These are phyloP conservation scores for Astragalus membranaceus DNA, from an alignment of 306 rosid species.

Conservation along the genomic window DNA sequence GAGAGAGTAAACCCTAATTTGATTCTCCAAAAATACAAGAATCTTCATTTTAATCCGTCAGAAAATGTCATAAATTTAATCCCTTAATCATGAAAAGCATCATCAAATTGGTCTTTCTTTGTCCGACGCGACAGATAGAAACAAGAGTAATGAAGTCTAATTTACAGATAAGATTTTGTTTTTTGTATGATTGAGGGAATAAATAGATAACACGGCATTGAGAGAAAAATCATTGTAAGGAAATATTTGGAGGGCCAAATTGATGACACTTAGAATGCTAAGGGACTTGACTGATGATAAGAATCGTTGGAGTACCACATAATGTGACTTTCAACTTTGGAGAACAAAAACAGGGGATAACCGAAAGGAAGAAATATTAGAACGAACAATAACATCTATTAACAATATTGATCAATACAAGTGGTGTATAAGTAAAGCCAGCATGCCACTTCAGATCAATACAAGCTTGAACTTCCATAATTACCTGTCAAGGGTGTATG, in stretches of 20 bases:
- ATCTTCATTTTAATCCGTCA: neutral
- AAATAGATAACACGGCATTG: neutral
- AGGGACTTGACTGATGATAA: neutral
- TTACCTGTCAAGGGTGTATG: constrained; percentile 60
- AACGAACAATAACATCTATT: neutral
- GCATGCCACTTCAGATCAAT: neutral
- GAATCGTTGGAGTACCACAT: neutral
- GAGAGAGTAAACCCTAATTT: neutral
- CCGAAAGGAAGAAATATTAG: neutral
- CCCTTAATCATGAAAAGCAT: neutral
- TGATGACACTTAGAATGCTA: neutral
- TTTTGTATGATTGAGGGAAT: neutral
- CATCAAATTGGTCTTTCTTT: neutral
- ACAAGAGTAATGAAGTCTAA: neutral
- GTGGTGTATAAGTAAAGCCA: constrained; percentile 2
- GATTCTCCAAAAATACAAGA: neutral
- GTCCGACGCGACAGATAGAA: neutral
- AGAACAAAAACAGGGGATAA: neutral
- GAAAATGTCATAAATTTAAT: neutral
- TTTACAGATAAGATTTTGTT: neutral
- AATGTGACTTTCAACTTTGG: neutral
- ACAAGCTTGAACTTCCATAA: neutral
- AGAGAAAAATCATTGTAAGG: neutral
- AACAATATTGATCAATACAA: neutral
- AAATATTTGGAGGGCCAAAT: neutral